phyloP scores from a whole-genome alignment of 768 basidiomycete species.

The Tulasnella sp. region DNA sequence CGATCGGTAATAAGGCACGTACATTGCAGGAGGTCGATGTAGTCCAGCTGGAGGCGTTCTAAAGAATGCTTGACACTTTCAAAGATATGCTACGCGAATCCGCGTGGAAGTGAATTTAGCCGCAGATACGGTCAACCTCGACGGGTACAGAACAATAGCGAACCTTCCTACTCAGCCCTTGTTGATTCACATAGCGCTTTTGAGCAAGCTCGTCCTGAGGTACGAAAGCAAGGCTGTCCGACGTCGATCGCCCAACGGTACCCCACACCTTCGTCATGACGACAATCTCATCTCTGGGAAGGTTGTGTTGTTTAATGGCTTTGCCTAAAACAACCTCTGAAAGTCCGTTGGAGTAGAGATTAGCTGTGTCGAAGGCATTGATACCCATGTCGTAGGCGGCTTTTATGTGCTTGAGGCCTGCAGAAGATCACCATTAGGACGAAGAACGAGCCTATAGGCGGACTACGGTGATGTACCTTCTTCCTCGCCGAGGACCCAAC shows the following conservation, averaged over 20 bases:
- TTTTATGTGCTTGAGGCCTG: slow-evolving; percentile 42
- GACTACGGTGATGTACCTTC: slow-evolving; percentile 36
- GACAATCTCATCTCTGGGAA: slow-evolving; percentile 63
- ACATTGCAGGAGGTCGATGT: slow-evolving; percentile 42
- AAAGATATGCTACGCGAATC: slow-evolving; percentile 40
- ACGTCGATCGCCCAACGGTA: background rate
- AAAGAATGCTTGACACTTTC: slow-evolving; percentile 37
- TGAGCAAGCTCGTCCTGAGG: slow-evolving; percentile 27
- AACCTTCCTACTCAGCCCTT: slow-evolving; percentile 47
- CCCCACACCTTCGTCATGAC: slow-evolving; percentile 54
- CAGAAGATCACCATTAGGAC: background rate
- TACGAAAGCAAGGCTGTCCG: background rate
- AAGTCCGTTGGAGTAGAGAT: slow-evolving; percentile 50
- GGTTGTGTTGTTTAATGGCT: slow-evolving; percentile 49
- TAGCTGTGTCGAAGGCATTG: slow-evolving; percentile 13
- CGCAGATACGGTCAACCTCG: background rate
- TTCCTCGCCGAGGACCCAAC: slow-evolving; percentile 46
- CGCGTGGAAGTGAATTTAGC: background rate
- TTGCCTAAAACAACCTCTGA: slow-evolving; percentile 67
- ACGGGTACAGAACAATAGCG: background rate
- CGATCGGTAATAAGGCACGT: slow-evolving; percentile 16
- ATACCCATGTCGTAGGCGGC: slow-evolving; percentile 36
- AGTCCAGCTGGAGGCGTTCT: slow-evolving; percentile 38
- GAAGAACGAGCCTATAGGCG: background rate
- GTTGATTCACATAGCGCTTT: slow-evolving; percentile 49